These are phyloP conservation scores for Xylariaceae sp. DNA, from an alignment of 2,329 filamentous ascomycete species.

Conservation along the genomic window DNA sequence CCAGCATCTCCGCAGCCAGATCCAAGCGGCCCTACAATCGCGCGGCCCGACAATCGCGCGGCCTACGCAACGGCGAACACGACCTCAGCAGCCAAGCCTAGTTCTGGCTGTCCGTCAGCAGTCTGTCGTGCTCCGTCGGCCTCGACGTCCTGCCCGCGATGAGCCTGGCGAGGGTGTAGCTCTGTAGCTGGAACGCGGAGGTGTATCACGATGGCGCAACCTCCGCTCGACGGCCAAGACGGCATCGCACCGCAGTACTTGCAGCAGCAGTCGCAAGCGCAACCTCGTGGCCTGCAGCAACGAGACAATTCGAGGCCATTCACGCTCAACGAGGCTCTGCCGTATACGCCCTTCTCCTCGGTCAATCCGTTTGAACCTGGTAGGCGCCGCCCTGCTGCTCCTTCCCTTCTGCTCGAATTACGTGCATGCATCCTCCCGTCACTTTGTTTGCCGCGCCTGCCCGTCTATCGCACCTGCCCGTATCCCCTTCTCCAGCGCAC, in stretches of 20 bases:
- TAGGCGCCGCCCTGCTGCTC: conserved; percentile 30
- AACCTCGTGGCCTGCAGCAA: conserved; percentile 1
- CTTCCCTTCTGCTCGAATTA: conserved; percentile 2
- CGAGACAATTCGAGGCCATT: conserved; percentile 35
- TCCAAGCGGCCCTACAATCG: no score
- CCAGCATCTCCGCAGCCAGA: no score
- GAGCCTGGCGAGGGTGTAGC: no score
- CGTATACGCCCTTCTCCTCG: conserved; percentile 76
- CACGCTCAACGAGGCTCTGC: conserved; percentile 66
- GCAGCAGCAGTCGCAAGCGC: conserved; percentile 1
- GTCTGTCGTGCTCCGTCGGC: no score
- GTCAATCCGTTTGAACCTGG: conserved; percentile 72
- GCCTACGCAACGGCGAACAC: no score
- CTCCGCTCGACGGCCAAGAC: conserved; percentile 16
- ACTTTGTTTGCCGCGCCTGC: conserved; percentile 2
- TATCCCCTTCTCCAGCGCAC: neutral
- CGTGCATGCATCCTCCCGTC: neutral
- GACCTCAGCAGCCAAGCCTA: no score
- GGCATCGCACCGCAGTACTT: conserved; percentile 15
- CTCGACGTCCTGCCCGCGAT: no score
- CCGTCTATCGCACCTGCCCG: neutral
- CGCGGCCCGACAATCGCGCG: no score
- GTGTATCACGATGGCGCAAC: conserved; percentile 22
- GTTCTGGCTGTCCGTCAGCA: no score
- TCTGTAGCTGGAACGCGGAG: no score